Conservation (phyloP, 768 basidiomycete species). For the Auriscalpium microsporum region DNA sequence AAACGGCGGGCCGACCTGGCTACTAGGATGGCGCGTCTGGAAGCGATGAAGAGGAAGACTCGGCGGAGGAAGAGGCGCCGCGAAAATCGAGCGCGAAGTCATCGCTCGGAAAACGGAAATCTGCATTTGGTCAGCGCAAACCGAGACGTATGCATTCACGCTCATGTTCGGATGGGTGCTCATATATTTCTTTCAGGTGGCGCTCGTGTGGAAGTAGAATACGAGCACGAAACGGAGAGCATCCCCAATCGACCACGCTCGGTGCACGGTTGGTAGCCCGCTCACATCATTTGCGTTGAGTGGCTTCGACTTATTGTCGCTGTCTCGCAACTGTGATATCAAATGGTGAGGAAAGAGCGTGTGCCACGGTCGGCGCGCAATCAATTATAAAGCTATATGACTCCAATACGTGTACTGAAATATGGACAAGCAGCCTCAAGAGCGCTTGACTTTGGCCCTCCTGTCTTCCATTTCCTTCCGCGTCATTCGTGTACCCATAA, state of each 20-base stretch:
- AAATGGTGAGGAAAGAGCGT: too few relatives aligned
- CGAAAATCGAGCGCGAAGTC: conserved; percentile 15
- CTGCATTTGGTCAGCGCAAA: conserved; percentile 28
- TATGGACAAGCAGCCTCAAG: neutral
- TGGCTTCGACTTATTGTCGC: too few relatives aligned
- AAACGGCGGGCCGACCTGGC: neutral
- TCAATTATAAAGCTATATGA: neutral
- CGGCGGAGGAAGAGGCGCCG: conserved; percentile 33
- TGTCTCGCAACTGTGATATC: too few relatives aligned
- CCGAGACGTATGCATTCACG: conserved; percentile 20
- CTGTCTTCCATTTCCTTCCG: conserved; percentile 54
- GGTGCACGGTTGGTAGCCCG: neutral
- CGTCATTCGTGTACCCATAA: conserved; percentile 82
- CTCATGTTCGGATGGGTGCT: neutral
- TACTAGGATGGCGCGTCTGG: neutral
- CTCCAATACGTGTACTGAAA: too few relatives aligned
- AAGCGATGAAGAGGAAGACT: conserved; percentile 35
- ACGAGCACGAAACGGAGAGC: conserved; percentile 71
- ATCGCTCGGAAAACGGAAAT: conserved; percentile 62
- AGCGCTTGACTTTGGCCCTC: conserved; percentile 4
- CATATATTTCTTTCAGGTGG: conserved; percentile 36
- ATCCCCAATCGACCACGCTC: neutral
- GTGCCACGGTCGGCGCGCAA: too few relatives aligned
- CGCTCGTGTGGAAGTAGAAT: conserved; percentile 88
- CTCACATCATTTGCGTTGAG: neutral